Conservation (phyloP, 805 yeast species). For the Saccharomycopsis fermentans region DNA sequence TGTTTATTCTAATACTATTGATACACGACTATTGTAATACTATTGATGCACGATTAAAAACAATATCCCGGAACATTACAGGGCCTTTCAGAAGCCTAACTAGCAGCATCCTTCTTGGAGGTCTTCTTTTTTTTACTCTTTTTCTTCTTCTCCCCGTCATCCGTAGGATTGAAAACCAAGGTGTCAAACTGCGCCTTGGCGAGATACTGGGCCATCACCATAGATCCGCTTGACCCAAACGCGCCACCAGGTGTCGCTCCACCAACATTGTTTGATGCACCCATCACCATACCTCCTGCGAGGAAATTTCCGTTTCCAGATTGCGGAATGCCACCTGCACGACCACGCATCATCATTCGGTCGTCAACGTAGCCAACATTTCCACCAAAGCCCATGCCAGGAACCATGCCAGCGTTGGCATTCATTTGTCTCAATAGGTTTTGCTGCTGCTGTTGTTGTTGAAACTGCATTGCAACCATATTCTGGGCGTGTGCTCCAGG, state of each 20-base stretch:
- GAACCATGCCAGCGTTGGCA: neutral
- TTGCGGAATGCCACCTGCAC: neutral
- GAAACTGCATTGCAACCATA: neutral
- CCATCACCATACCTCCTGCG: slow-evolving; percentile 1
- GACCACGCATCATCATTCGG: neutral
- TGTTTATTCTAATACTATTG: no score
- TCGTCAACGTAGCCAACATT: neutral
- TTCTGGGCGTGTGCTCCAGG: neutral
- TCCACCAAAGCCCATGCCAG: neutral
- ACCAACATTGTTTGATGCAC: neutral
- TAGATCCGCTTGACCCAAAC: slow-evolving; percentile 36
- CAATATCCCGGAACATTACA: no score
- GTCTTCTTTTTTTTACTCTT: neutral
- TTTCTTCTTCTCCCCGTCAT: neutral
- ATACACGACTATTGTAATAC: no score
- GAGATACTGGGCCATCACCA: slow-evolving; percentile 68
- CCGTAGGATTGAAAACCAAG: slow-evolving; percentile 27
- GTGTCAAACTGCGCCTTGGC: slow-evolving; percentile 63
- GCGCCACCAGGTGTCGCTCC: slow-evolving; percentile 7
- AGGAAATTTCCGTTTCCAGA: neutral
- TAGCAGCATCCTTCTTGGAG: neutral
- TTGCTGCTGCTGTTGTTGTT: slow-evolving; percentile 4
- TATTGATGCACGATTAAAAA: no score
- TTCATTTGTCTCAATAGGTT: neutral
- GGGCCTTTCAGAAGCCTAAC: no score